phyloP scores from a whole-genome alignment of 2,329 filamentous ascomycete genomes.

The Verticillium tricorpus region DNA sequence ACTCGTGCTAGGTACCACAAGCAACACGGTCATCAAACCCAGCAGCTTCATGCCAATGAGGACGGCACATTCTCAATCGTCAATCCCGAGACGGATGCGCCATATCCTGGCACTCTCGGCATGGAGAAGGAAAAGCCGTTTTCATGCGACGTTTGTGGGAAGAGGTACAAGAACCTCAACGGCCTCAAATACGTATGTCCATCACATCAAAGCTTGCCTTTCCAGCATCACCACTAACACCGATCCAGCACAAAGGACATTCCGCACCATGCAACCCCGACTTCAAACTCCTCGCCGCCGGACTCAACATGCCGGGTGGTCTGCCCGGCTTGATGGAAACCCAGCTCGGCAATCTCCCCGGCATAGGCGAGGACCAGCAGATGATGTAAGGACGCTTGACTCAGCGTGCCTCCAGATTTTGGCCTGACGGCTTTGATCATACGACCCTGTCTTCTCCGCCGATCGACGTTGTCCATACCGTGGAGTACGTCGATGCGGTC shows the following conservation, averaged over 20 bases:
- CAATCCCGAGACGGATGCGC: constrained; percentile 88
- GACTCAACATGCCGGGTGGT: constrained; percentile 32
- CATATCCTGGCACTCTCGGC: constrained; percentile 93
- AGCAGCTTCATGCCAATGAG: constrained; percentile 92
- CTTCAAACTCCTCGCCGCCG: constrained; percentile 45
- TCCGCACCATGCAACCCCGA: constrained; percentile 89
- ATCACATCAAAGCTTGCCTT: not conserved
- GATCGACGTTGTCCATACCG: not conserved
- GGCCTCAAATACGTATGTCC: constrained; percentile 83
- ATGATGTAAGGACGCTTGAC: constrained; percentile 15
- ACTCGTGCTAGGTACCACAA: constrained; percentile 56
- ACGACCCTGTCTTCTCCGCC: not conserved
- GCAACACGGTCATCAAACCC: constrained; percentile 90
- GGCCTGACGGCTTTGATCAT: not conserved
- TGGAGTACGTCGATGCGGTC: not conserved
- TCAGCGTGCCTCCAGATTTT: not conserved
- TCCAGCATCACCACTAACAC: constrained; percentile 19
- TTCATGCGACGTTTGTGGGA: constrained; percentile 93
- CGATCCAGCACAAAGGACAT: constrained; percentile 64
- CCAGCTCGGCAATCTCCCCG: constrained; percentile 26
- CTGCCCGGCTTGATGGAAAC: constrained; percentile 15
- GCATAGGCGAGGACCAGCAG: constrained; percentile 40
- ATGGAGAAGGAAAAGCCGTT: constrained; percentile 99
- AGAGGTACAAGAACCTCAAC: constrained; percentile 98
- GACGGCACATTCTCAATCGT: constrained; percentile 98